Percentiles rank a stretch among this genome's conserved stretches.
Conservation (phyloP, 1,284 basidiomycete species). For the Ceratobasidium sp. region DNA sequence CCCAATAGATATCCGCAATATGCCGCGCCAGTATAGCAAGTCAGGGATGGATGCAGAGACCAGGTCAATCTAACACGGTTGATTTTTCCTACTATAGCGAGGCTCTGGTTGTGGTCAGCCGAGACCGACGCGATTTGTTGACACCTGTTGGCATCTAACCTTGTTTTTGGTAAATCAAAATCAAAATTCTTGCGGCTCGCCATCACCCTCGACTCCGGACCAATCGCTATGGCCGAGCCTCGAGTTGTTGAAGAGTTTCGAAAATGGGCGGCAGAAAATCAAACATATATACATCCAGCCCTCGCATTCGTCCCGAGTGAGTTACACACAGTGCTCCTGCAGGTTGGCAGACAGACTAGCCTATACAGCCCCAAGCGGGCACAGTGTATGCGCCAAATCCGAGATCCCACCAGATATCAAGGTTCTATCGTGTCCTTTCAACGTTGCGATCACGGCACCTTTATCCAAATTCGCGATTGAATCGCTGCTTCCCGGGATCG, state of each 20-base stretch:
- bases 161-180: background rate
- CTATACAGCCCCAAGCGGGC: constrained; percentile 58
- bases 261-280: constrained; percentile 60
- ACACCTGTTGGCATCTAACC: background rate
- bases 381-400: constrained; percentile 61
- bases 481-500: constrained; percentile 41
- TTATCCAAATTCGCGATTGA: constrained; percentile 42
- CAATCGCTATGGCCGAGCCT: background rate
- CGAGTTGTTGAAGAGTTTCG: background rate
- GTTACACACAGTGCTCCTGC: constrained; percentile 31
- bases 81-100: background rate
- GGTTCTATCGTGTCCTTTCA: constrained; percentile 78
- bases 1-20: background rate
- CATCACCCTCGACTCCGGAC: background rate
- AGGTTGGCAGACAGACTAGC: constrained; percentile 39
- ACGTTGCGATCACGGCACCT: constrained; percentile 70
- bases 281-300: constrained; percentile 59
- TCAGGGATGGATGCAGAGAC: background rate
- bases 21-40: no score
- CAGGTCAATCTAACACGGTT: no score
- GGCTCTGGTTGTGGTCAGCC: background rate
- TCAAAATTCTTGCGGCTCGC: background rate
- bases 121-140: background rate
- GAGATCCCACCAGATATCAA: constrained; percentile 60
- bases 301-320: constrained; percentile 57